Conservation (phyloP, 2,329 filamentous ascomycete genomes). For the Paecilomyces fulvus region DNA sequence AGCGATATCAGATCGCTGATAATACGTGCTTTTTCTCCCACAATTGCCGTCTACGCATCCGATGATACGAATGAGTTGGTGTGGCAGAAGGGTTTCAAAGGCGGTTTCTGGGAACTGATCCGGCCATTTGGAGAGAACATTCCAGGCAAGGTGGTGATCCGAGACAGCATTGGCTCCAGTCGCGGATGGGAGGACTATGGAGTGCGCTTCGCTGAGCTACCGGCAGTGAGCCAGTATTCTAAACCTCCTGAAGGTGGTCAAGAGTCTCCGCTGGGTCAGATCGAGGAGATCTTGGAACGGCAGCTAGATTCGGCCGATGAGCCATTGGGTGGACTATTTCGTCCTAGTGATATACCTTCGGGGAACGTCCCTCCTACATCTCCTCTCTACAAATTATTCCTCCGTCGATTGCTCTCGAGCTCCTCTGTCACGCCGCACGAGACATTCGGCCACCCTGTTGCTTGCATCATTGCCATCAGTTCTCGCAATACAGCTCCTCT, state of each 20-base stretch:
- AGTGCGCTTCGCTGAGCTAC: conserved; percentile 71
- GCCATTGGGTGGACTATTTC: conserved; percentile 22
- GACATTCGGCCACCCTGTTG: conserved; percentile 89
- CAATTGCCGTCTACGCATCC: conserved; percentile 80
- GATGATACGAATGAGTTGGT: conserved; percentile 74
- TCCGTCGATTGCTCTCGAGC: conserved; percentile 74
- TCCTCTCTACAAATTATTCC: conserved; percentile 76
- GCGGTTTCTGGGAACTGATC: conserved; percentile 75
- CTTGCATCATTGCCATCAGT: conserved; percentile 89
- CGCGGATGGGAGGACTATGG: conserved; percentile 82
- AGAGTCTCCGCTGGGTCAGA: conserved; percentile 42
- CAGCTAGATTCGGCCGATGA: conserved; percentile 70
- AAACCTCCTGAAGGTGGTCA: conserved; percentile 32
- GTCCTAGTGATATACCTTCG: conserved; percentile 20
- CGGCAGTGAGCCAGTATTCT: conserved; percentile 34
- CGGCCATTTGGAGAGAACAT: conserved; percentile 86
- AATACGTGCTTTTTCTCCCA: conserved; percentile 77
- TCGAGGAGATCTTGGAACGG: conserved; percentile 72
- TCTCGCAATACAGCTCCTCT: conserved; percentile 77
- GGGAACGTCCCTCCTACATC: conserved; percentile 45
- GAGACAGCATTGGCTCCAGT: conserved; percentile 82
- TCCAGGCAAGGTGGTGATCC: conserved; percentile 76
- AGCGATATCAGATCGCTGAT: conserved; percentile 59
- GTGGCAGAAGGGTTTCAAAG: conserved; percentile 71
- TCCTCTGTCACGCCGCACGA: conserved; percentile 75